Conservation (phyloP, 768 basidiomycete species). For the Rhodotorula paludigena region DNA sequence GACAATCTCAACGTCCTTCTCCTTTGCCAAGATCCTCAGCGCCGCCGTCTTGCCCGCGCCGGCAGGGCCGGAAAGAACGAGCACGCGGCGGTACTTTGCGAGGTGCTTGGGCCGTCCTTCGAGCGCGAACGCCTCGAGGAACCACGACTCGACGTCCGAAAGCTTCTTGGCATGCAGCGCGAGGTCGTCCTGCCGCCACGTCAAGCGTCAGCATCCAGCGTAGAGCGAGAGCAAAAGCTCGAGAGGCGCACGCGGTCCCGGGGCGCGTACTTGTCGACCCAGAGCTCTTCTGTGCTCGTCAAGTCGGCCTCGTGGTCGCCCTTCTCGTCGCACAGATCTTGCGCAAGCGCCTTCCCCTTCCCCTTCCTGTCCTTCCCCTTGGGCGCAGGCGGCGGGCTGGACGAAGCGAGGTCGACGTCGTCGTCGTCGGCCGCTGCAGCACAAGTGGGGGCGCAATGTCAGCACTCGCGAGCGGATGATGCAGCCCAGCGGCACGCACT, state of each 20-base stretch:
- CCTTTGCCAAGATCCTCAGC: slow-evolving; percentile 64
- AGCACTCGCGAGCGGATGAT: too few relatives aligned
- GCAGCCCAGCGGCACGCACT: not conserved
- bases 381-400: not conserved
- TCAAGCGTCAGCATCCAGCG: not conserved
- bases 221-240: not conserved
- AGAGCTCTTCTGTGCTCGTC: slow-evolving; percentile 13
- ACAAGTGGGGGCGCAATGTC: not conserved
- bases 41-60: slow-evolving; percentile 88
- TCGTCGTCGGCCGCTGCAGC: slow-evolving; percentile 14
- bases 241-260: slow-evolving; percentile 10
- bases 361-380: not conserved
- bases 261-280: slow-evolving; percentile 37
- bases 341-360: not conserved
- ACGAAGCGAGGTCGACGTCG: not conserved
- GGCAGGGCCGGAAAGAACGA: slow-evolving; percentile 79
- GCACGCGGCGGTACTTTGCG: slow-evolving; percentile 74
- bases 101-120: slow-evolving; percentile 45
- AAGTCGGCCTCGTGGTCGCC: not conserved
- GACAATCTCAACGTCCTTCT: slow-evolving; percentile 70
- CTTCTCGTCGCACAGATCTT: not conserved
- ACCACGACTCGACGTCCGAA: slow-evolving; percentile 45
- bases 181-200: slow-evolving; percentile 34
- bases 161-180: slow-evolving; percentile 46
- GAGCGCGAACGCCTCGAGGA: slow-evolving; percentile 36